Evolutionary conservation across 2,329 filamentous ascomycete genomes (phyloP).

Genomic region (Teratosphaeria nubilosa): DNA sequence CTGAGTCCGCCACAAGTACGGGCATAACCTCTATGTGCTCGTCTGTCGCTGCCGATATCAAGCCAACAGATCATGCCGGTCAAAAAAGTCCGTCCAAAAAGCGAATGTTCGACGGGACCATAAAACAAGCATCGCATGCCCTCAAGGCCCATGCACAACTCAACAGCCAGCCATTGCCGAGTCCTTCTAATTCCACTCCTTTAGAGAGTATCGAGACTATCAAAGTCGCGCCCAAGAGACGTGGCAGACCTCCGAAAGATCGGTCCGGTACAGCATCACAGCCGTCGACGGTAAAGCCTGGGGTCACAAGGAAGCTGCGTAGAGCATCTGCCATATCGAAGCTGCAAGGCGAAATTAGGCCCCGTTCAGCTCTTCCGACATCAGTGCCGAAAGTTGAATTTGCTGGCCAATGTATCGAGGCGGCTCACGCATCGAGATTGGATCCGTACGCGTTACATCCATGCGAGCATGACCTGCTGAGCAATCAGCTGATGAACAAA

Average conservation of each 20-base stretch:
- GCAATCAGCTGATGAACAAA: slow-evolving; percentile 69
- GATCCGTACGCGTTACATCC: slow-evolving; percentile 82
- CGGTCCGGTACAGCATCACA: slow-evolving; percentile 5
- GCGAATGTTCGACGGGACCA: slow-evolving; percentile 20
- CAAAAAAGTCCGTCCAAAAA: slow-evolving; percentile 15
- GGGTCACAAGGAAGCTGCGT: slow-evolving; percentile 8
- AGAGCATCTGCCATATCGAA: slow-evolving; percentile 16
- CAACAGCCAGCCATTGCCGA: not conserved
- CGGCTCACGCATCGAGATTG: slow-evolving; percentile 78
- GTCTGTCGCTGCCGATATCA: slow-evolving; percentile 20
- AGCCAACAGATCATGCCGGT: not conserved
- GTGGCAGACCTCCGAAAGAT: slow-evolving; percentile 23
- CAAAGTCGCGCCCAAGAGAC: slow-evolving; percentile 12
- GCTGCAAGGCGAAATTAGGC: slow-evolving; percentile 17
- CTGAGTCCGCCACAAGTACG: slow-evolving; percentile 24
- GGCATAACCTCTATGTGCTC: slow-evolving; percentile 25
- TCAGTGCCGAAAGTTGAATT: slow-evolving; percentile 66
- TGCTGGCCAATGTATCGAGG: slow-evolving; percentile 81
- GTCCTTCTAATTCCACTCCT: not conserved
- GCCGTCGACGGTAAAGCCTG: not conserved
- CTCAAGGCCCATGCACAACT: not conserved
- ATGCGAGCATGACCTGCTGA: slow-evolving; percentile 71
- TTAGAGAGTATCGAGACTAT: not conserved
- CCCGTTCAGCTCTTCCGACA: slow-evolving; percentile 64
- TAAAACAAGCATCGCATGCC: slow-evolving; percentile 11